Evolutionary conservation across 768 basidiomycete genomes (phyloP).

Genomic region (Mycena galericulata): DNA sequence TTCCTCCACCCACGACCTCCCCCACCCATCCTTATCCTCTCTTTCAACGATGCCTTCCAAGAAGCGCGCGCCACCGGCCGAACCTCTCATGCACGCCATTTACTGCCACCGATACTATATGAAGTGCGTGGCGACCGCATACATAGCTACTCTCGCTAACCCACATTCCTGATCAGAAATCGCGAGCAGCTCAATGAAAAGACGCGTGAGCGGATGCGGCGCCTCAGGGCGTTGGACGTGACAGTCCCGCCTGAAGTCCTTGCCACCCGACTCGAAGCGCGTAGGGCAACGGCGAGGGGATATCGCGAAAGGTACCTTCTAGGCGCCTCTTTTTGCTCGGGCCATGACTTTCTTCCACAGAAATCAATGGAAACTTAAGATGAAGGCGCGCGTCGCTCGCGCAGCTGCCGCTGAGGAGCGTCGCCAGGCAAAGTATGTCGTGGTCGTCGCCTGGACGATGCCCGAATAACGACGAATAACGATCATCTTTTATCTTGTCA

Average conservation of each 20-base stretch:
- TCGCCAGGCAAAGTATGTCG: neutral
- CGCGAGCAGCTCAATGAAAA: neutral
- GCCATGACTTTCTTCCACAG: neutral
- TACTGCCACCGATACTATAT: neutral
- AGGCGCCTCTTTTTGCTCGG: neutral
- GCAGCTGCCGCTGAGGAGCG: neutral
- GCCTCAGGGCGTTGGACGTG: neutral
- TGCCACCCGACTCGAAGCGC: neutral
- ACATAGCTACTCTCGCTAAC: neutral
- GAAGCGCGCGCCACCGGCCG: neutral
- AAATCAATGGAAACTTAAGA: neutral
- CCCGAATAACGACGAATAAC: no score
- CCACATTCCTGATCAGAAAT: no score
- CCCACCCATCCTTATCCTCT: no score
- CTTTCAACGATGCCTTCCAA: neutral
- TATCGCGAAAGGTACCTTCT: neutral
- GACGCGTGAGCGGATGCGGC: neutral
- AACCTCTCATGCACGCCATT: neutral
- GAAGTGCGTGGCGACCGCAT: no score
- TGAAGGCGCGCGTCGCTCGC: neutral
- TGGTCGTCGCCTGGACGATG: no score
- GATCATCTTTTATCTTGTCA: no score
- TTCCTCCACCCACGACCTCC: no score
- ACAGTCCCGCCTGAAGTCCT: neutral
- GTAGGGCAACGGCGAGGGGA: neutral